phyloP scores from a whole-genome alignment of 768 basidiomycete species.

The Chiua virens region DNA sequence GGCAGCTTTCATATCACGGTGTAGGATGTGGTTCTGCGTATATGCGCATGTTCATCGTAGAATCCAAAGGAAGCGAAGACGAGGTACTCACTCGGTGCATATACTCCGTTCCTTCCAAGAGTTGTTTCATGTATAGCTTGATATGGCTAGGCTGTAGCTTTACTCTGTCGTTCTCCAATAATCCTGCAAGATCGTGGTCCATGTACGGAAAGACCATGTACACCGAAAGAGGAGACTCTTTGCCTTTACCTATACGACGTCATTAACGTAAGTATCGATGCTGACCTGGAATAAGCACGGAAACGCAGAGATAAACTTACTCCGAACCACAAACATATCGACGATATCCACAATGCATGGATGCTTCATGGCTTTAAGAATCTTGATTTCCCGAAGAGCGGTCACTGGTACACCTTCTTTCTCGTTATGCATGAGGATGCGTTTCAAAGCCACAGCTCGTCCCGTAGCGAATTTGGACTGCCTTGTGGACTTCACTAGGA shows the following conservation, averaged over 20 bases:
- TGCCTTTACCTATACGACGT: constrained; percentile 44
- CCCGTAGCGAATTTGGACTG: constrained; percentile 62
- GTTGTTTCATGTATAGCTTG: constrained; percentile 94
- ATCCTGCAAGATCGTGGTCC: constrained; percentile 97
- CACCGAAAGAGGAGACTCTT: constrained; percentile 70
- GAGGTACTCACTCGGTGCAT: constrained; percentile 77
- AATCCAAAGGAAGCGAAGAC: neutral
- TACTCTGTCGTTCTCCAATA: constrained; percentile 89
- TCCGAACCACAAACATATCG: constrained; percentile 89
- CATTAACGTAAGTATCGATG: neutral
- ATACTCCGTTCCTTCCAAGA: constrained; percentile 94
- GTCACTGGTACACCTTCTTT: constrained; percentile 98
- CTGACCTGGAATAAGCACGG: neutral
- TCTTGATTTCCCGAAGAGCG: constrained; percentile 94
- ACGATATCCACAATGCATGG: constrained; percentile 82
- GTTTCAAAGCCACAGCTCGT: constrained; percentile 80
- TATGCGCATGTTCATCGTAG: constrained; percentile 8
- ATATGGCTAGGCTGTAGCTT: constrained; percentile 81
- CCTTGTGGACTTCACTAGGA: constrained; percentile 89
- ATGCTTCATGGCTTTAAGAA: constrained; percentile 87
- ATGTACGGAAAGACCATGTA: constrained; percentile 99
- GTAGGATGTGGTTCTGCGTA: constrained; percentile 87
- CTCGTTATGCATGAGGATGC: constrained; percentile 95
- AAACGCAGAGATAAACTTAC: constrained; percentile 39
- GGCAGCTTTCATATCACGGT: constrained; percentile 99